A percentile compares a stretch with the other conserved stretches of the same genome.
phyloP scores from a whole-genome alignment of 805 yeast species.

The Metschnikowia reukaufii region DNA sequence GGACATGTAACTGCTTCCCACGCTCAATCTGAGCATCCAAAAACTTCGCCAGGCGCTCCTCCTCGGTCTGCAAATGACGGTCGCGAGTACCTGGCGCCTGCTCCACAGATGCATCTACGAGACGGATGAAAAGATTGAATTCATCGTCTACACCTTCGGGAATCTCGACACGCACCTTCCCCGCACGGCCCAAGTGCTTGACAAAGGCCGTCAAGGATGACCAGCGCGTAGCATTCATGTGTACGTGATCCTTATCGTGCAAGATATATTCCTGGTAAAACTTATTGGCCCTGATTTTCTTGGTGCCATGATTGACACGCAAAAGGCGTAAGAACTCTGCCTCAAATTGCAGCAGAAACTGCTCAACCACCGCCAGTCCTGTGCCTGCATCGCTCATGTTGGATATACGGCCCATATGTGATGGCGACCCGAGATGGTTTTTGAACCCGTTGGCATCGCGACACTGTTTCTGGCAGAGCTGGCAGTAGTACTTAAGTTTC shows the following conservation, averaged over 20 bases:
- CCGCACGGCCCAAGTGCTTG: constrained; percentile 54
- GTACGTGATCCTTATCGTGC: constrained; percentile 77
- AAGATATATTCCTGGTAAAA: constrained; percentile 86
- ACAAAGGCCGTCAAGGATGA: constrained; percentile 66
- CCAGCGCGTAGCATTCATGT: constrained; percentile 89
- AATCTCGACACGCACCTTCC: constrained; percentile 50
- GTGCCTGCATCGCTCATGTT: constrained; percentile 37
- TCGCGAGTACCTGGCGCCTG: neutral
- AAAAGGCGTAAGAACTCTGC: constrained; percentile 63
- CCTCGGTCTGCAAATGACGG: constrained; percentile 15
- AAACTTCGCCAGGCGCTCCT: constrained; percentile 16
- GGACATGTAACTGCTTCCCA: constrained; percentile 14
- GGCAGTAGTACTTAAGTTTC: constrained; percentile 85
- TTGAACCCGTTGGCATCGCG: constrained; percentile 95
- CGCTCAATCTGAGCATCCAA: constrained; percentile 17
- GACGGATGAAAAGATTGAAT: constrained; percentile 34
- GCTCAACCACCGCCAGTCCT: constrained; percentile 50
- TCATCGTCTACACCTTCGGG: constrained; percentile 34
- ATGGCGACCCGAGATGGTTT: constrained; percentile 80
- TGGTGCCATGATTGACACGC: constrained; percentile 75
- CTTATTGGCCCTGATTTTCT: constrained; percentile 72
- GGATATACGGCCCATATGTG: constrained; percentile 61
- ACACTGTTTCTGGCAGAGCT: constrained; percentile 88
- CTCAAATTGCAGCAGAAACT: constrained; percentile 61
- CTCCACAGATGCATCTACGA: constrained; percentile 18